Conservation (phyloP, 306 rosid genomes). For the apple (Malus domestica) region DNA sequence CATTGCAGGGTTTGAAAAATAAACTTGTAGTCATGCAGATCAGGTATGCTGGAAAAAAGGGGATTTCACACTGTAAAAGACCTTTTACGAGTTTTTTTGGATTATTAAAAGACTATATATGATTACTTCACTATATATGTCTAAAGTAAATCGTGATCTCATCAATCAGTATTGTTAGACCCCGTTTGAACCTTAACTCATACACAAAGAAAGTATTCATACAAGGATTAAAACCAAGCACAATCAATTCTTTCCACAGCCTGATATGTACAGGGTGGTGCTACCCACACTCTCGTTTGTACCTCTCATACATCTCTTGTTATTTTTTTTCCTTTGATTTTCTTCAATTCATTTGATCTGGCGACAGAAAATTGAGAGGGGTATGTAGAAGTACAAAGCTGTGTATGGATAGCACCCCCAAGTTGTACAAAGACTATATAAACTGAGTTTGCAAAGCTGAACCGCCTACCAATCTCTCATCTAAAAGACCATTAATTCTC, state of each 20-base stretch:
- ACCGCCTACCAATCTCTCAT: background rate
- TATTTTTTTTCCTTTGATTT: no score
- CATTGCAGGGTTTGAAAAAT: background rate
- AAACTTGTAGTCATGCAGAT: background rate
- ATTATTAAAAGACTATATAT: background rate
- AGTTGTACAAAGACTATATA: no score
- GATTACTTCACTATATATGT: background rate
- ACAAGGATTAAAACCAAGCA: background rate
- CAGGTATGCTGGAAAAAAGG: background rate
- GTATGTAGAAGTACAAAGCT: no score
- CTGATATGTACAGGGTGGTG: no score
- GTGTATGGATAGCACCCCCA: accelerated
- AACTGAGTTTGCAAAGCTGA: background rate
- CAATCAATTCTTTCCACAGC: background rate
- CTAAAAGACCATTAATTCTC: no score
- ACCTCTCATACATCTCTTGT: no score
- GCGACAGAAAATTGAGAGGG: accelerated
- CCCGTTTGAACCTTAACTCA: background rate
- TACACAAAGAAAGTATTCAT: background rate
- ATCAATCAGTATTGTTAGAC: background rate
- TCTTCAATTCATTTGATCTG: no score
- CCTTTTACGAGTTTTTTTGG: background rate
- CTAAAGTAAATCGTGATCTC: background rate
- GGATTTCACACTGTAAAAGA: background rate
- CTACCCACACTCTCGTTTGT: no score